These are phyloP conservation scores for Lichtheimia ramosa DNA, from an alignment of 371 early-diverging fungal genomes.

Conservation along the genomic window DNA sequence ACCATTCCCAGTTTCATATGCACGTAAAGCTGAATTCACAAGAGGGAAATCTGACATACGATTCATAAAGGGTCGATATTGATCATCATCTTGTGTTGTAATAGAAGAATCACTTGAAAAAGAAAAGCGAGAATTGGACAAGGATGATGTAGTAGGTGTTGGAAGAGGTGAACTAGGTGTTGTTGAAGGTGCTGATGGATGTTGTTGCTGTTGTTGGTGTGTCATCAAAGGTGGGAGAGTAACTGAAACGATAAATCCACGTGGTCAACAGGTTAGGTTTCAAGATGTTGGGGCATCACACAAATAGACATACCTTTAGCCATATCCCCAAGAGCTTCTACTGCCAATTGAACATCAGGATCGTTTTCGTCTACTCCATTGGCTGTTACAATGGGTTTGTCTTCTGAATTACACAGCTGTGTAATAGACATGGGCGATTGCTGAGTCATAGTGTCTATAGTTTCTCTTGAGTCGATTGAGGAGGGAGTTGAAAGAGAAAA, in stretches of 20 bases:
- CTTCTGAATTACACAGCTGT: constrained; percentile 23
- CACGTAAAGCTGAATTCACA: constrained; percentile 74
- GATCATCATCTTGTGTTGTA: constrained; percentile 7
- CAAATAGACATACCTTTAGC: constrained; percentile 24
- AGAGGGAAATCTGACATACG: constrained; percentile 78
- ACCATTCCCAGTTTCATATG: constrained; percentile 72
- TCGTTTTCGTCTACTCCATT: constrained; percentile 24
- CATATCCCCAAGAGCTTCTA: constrained; percentile 62
- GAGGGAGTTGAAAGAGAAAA: too few species aligned
- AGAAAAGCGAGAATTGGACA: constrained; percentile 18
- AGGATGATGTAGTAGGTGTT: constrained; percentile 24
- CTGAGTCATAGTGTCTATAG: constrained; percentile 12
- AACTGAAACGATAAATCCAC: constrained; percentile 8
- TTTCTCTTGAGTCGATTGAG: too few species aligned
- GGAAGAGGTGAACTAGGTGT: constrained; percentile 26
- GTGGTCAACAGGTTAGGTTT: constrained; percentile 5
- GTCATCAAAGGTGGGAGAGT: constrained; percentile 20
- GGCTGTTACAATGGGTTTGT: constrained; percentile 1
- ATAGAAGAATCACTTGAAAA: constrained; percentile 22
- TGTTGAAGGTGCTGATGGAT: constrained; percentile 26
- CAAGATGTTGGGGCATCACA: background rate
- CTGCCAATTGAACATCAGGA: constrained; percentile 61
- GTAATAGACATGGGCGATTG: constrained; percentile 32
- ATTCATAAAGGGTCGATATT: constrained; percentile 55
- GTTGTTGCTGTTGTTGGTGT: background rate